Base-by-base conservation (phyloP, 345 rosid genomes). In the Abelmoschus esculentus region DNA sequence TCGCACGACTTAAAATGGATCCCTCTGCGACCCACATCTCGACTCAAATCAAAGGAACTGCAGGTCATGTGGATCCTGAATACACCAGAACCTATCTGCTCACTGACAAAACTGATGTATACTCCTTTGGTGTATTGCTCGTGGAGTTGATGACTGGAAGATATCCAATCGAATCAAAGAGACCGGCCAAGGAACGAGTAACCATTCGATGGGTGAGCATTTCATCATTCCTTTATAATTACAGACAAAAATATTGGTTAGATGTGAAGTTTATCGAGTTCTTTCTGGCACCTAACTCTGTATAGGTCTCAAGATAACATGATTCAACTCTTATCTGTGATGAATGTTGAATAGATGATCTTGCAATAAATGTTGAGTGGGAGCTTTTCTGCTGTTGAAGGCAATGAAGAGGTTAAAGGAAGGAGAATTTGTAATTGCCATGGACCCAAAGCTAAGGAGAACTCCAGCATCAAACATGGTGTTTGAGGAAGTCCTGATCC, bases 371-470 rank as follows among this genome's bases (percentile, higher is more conserved):
- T 53, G 28, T 19, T 53, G 56, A 52, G 19, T 4, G 40, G 54
- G 69, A 66, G 40, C 40, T 57, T 14, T 53, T 65, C 7, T 32
- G 28, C 55, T 47, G 36, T 17, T 69, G 84, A 84, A 93, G 97
- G 96, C 96, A 61, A 79, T 91, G 85, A 88, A 83, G 76, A 82
- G 77, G 64, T 72, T 87, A 52, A 88, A 80, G 72, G 83, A 75
- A 18, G 83, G 84, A 50, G 95, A 91, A 11, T 78, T 83, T 19
- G 78, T 93, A 59, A 63, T 89, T 26, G 89, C 81, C 1, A 89
- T 93, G 97, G 97, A 93, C 74, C 87, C 90, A 44, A 75, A 81
- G 58, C 73, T 93, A 17, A 82, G 73, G 75, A 87, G 97, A 75
- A 84, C 73, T 78, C 83, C 92, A 55, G 89, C 84, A 38, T 86